Base-by-base conservation (phyloP, 768 basidiomycete species). In the Chalciporus chontae region DNA sequence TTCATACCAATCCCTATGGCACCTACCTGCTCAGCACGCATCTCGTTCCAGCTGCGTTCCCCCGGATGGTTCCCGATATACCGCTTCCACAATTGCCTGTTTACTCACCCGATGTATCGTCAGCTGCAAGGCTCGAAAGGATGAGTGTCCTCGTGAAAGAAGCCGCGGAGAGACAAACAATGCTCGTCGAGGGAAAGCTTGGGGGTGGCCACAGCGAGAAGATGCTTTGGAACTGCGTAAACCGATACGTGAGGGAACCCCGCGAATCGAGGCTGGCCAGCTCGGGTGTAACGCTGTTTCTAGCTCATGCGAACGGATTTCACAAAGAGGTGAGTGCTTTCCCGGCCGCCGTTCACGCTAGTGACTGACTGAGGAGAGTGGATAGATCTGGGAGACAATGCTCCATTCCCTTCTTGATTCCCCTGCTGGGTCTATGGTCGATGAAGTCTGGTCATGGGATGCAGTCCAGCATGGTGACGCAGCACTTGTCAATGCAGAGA, bases 251-350 rank as follows among this genome's bases (percentile, higher is more conserved):
- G 24, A 73, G 73, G 57, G 34, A 19, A 45, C 45, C 49, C 50
- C 63, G 60, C 19, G 27, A 42, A 13, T 29, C 47, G 26, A 26
- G 19, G 7, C 45, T 29, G 41, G 29, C 9, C 41, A 3, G 8
- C 1, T 23, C 13, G 18, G 80, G 85, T 0, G 45, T 88, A 9
- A 94, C 90, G 0, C 66, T 94, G 45, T 78, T 94, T 54, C 72
- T 89, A 41, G 79, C 81, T 4, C 93, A 94, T 64, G 90, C 90
- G 3, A 94, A 90, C 66, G 92, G 94, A 1, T 86, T 94, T 57
- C 81, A 80, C 41, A 94, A 94, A 65, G 91, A 94, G 81, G 89
- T 83, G 46, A 42, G 79, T 42, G 4, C 1, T 54, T 31, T 32
- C 11, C 26, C 1, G 23, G 18, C 9, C 5, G 34, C 34, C 1